phyloP scores from a whole-genome alignment of 352 stramenopile genomes.

The Phytopythium boreale region DNA sequence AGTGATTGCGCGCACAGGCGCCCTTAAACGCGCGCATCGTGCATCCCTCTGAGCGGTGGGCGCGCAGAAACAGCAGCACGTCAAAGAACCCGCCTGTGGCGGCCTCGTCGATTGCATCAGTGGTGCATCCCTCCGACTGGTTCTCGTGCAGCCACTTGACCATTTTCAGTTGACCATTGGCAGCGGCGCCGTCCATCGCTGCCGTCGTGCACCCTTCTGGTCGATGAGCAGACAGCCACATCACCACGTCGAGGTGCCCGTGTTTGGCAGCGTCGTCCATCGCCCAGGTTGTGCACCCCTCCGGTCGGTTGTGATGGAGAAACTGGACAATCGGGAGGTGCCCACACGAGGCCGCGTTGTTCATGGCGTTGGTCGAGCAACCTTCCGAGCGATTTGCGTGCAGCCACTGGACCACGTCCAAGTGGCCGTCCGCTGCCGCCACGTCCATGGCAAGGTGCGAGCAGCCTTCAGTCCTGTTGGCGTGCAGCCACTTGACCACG shows the following conservation, averaged over 20 bases:
- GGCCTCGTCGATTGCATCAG: conserved; percentile 14
- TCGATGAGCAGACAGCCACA: conserved; percentile 14
- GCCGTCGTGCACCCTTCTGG: conserved; percentile 12
- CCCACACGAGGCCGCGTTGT: too few relatives aligned
- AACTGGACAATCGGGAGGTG: too few relatives aligned
- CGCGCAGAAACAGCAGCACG: conserved; percentile 14
- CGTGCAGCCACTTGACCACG: conserved; percentile 7
- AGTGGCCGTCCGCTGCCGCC: too few relatives aligned
- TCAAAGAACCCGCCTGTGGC: conserved; percentile 10
- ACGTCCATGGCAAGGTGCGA: too few relatives aligned
- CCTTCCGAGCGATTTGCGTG: too few relatives aligned
- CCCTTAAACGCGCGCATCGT: background rate
- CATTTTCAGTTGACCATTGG: conserved; percentile 13
- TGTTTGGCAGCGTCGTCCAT: conserved; percentile 12
- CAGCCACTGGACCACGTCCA: too few relatives aligned
- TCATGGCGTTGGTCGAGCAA: too few relatives aligned
- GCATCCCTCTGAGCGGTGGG: conserved; percentile 9
- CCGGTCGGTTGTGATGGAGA: conserved; percentile 8
- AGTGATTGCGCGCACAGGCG: background rate
- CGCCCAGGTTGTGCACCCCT: conserved; percentile 16
- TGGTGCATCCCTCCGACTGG: conserved; percentile 10
- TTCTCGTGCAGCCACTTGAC: conserved; percentile 13
- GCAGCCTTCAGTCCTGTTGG: too few relatives aligned
- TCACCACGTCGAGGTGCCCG: conserved; percentile 12
- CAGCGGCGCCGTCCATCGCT: conserved; percentile 11